Evolutionary conservation across 2,329 filamentous ascomycete genomes (phyloP), one percentile per base, ranked within the genome.

Genomic region (Ambrosiella beaveri): DNA sequence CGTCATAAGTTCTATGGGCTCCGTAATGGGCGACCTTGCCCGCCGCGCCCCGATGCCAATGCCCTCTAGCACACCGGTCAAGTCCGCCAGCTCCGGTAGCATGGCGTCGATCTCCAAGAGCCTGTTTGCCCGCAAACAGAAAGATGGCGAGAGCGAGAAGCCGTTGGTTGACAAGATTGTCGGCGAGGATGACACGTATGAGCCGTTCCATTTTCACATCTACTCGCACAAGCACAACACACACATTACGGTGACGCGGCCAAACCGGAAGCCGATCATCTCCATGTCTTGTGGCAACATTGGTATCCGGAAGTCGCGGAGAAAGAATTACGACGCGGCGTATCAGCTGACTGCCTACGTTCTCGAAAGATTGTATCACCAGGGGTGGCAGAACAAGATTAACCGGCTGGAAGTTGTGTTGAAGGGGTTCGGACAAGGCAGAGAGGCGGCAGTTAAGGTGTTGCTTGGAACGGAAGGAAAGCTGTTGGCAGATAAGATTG

Each of bases 211-310:
- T 69, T 78, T 98, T 63, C 88, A 95, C 73, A 76, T 98, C 68
- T 91, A 82, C 71, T 74, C 85, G 36, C 84, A 86, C 69, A 94
- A 88, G 73, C 93, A 96, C 79, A 98, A 98, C 74, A 93, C 88
- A 17, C 88, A 97, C 71, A 79, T 98, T 65, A 96, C 90, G 1
- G 80, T 96, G 63, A 88, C 89, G 19, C 83, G 84, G 66, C 90
- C 93, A 36, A 83, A 88, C 68, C 78, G 85, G 53, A 80, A 88
- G 63, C 80, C 88, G 36, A 79, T 97, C 63, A 75, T 98, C 63
- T 88, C 84, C 11, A 71, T 95, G 64, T 86, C 86, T 1, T 80
- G 84, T 60, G 93, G 93, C 54, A 89, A 95, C 66, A 81, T 98
- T 61, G 91, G 91, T n/a, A 96, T 96, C 73, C 79, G 78, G 65